Conservation (phyloP, 352 stramenopile genomes). For the Globisporangium nodosum region DNA sequence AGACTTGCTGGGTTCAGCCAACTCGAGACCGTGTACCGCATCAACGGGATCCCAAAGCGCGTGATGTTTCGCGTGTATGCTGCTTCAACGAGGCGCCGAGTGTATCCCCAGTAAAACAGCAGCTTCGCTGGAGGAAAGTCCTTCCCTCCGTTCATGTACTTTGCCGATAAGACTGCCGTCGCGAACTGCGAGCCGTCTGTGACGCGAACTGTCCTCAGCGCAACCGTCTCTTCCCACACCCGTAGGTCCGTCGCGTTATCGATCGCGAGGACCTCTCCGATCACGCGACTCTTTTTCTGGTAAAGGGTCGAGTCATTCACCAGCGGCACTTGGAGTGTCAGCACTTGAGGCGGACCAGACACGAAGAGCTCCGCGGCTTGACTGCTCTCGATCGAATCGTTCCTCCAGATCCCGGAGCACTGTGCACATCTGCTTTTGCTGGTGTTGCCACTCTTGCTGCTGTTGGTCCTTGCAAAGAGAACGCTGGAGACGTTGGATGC, state of each 20-base stretch:
- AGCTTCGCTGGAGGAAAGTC: constrained; percentile 37
- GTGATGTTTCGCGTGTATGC: constrained; percentile 39
- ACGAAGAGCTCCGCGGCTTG: neutral
- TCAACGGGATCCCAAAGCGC: constrained; percentile 37
- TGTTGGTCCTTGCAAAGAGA: constrained; percentile 1
- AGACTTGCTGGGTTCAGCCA: constrained; percentile 34
- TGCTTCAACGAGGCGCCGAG: constrained; percentile 34
- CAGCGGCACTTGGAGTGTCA: constrained; percentile 24
- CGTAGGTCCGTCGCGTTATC: constrained; percentile 24
- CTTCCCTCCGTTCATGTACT: constrained; percentile 8
- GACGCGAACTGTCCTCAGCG: constrained; percentile 19
- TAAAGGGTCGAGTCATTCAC: constrained; percentile 22
- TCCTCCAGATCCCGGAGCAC: constrained; percentile 13
- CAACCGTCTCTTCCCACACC: constrained; percentile 23
- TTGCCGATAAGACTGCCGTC: constrained; percentile 26
- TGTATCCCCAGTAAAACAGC: constrained; percentile 50
- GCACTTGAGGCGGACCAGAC: neutral
- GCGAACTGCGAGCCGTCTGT: constrained; percentile 62
- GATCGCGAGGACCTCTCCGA: constrained; percentile 38
- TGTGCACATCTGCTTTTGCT: neutral
- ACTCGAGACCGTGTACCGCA: constrained; percentile 36
- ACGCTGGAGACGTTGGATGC: neutral
- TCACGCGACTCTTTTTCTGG: constrained; percentile 20
- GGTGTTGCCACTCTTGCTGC: neutral
- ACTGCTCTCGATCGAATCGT: constrained; percentile 1